Evolutionary conservation across 208 protist species (phyloP), one percentile per base, ranked within the genome.

Genomic region (Borovskyia barvae): DNA sequence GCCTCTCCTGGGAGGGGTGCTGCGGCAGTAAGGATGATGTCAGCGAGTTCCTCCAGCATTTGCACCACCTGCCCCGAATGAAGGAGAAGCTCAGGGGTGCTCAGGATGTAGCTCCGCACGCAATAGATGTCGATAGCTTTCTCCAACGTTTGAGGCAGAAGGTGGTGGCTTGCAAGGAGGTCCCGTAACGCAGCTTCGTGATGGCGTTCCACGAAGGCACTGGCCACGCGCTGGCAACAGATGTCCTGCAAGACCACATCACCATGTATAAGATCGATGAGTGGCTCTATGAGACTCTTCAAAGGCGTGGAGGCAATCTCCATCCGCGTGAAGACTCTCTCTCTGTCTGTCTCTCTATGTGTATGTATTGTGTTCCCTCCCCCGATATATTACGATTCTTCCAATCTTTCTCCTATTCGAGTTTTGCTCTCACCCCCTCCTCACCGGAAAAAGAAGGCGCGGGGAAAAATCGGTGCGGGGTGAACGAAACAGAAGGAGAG

Each of bases 221-320:
- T 45, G 2, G 62, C 80, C 1, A 88, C 69, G 42, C 40, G 45
- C 15, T 65, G 66, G 56, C 78, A 86, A 26, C 56, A 72, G 25
- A 9, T 29, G 40, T 92, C 85, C 1, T 32, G 49, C 4, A 66
- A 43, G 17, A 86, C 71, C 28, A 92, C 43, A 33, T 92, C 85
- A 12, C 71, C 76, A 40, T 87, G 66, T 7, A 88, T 85, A 28
- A 87, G 20, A 45, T 87, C 77, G 37, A 92, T 62, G 22, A 92
- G 61, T 15, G 86, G 63, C 52, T 77, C 74, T 17, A 88, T 26
- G 5, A 87, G 24, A 15, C 30, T 37, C 29, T 39, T 29, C 5
- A 48, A 26, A 7, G 48, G 12, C 2, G 19, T 37, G 22, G 63
- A 37, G 25, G 39, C 20, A n/a, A 58, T 36, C 17, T 64, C 32